These are phyloP conservation scores for Russula virescens DNA, from an alignment of 768 basidiomycete genomes.

Conservation along the genomic window DNA sequence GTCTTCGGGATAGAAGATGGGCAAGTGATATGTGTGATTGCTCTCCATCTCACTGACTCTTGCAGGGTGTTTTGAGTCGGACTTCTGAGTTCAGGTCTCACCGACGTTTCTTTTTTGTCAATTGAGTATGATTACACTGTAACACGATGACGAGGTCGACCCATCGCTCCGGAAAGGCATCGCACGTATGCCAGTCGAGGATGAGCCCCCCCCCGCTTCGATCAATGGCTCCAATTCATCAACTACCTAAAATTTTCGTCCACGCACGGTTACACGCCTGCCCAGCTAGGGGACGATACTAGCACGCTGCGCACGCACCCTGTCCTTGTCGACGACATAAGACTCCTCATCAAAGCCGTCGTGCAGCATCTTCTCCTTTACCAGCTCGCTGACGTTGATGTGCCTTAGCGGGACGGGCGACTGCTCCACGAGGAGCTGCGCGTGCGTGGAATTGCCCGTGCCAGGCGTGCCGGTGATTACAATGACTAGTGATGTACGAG, in stretches of 20 bases:
- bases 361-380: slow-evolving; percentile 78
- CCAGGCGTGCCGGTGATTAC: slow-evolving; percentile 89
- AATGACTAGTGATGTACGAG: slow-evolving; percentile 53
- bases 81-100: too few relatives aligned
- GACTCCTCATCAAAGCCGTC: slow-evolving; percentile 88
- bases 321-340: slow-evolving; percentile 93
- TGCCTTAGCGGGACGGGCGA: slow-evolving; percentile 67
- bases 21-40: too few relatives aligned
- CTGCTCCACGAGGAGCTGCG: slow-evolving; percentile 70
- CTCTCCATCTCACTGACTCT: too few relatives aligned
- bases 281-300: neutral
- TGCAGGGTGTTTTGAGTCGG: too few relatives aligned
- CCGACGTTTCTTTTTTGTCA: too few relatives aligned
- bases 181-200: slow-evolving; percentile 94
- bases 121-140: slow-evolving; percentile 75
- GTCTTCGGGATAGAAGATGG: too few relatives aligned
- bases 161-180: slow-evolving; percentile 94
- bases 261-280: neutral
- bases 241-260: slow-evolving; percentile 50
- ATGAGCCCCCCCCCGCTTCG: slow-evolving; percentile 57
- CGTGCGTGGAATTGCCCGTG: slow-evolving; percentile 95
- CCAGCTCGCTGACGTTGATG: slow-evolving; percentile 85
- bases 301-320: slow-evolving; percentile 49
- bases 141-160: slow-evolving; percentile 91
- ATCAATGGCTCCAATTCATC: slow-evolving; percentile 80